Evolutionary conservation across 352 stramenopile species (phyloP).

Genomic region (Pythium aristosporum): DNA sequence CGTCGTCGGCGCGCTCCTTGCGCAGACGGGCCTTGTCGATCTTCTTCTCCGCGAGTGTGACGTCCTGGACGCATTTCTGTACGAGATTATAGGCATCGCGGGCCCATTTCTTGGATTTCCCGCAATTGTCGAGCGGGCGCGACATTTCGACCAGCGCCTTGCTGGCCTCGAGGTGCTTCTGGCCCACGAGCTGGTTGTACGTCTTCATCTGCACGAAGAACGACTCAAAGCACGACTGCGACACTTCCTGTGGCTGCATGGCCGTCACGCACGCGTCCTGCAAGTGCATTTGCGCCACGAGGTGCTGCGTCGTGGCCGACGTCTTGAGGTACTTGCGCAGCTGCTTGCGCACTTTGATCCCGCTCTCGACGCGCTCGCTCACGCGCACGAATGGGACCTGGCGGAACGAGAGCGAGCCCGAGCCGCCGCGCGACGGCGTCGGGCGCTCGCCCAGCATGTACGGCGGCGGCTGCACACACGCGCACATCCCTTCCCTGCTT

Average conservation of each 20-base stretch:
- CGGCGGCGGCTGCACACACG: slow-evolving; percentile 49
- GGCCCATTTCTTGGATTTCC: slow-evolving; percentile 71
- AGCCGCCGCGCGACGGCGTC: slow-evolving; percentile 50
- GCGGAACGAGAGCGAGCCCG: slow-evolving; percentile 57
- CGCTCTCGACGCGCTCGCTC: slow-evolving; percentile 75
- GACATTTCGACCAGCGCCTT: slow-evolving; percentile 81
- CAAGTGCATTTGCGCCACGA: slow-evolving; percentile 78
- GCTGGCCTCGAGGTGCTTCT: slow-evolving; percentile 72
- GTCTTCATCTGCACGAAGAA: slow-evolving; percentile 77
- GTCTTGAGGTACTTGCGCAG: slow-evolving; percentile 83
- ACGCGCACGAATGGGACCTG: slow-evolving; percentile 83
- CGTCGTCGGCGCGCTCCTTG: slow-evolving; percentile 61
- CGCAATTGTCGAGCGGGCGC: slow-evolving; percentile 70
- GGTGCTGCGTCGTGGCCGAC: slow-evolving; percentile 69
- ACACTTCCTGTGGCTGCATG: slow-evolving; percentile 80
- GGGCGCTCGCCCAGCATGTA: slow-evolving; percentile 84
- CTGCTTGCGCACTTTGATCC: slow-evolving; percentile 80
- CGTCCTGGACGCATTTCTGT: slow-evolving; percentile 75
- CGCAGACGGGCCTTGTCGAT: slow-evolving; percentile 72
- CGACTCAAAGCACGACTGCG: slow-evolving; percentile 74
- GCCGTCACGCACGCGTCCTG: slow-evolving; percentile 71
- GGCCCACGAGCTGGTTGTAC: slow-evolving; percentile 79
- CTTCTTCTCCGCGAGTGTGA: slow-evolving; percentile 65
- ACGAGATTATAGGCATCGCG: slow-evolving; percentile 79
- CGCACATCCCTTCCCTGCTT: slow-evolving; percentile 17